These are phyloP conservation scores for Cladosporium colombiae DNA, from an alignment of 2,329 filamentous ascomycete genomes.

Conservation along the genomic window DNA sequence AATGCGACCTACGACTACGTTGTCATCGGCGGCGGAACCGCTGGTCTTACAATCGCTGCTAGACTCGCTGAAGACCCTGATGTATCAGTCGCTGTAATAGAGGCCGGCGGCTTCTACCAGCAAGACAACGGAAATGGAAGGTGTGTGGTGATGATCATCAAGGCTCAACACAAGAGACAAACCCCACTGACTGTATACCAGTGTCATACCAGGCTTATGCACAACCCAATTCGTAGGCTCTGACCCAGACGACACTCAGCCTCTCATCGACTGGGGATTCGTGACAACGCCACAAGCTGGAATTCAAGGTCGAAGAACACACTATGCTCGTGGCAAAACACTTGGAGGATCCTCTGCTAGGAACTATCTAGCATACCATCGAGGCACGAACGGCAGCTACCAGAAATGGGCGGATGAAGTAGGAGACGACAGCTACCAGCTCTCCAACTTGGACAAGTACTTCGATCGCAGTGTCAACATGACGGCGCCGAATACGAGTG, in stretches of 20 bases:
- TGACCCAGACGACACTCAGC: slow-evolving; percentile 24
- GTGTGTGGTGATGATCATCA: background rate
- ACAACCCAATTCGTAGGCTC: slow-evolving; percentile 16
- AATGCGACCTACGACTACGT: slow-evolving; percentile 29
- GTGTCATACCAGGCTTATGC: slow-evolving; percentile 14
- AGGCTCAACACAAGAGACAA: background rate
- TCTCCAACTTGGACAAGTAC: slow-evolving; percentile 31
- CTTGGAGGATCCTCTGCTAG: slow-evolving; percentile 34
- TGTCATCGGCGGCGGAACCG: slow-evolving; percentile 27
- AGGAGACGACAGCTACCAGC: slow-evolving; percentile 37
- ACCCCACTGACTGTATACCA: background rate
- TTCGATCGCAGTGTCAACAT: slow-evolving; percentile 27
- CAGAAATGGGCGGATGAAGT: slow-evolving; percentile 41
- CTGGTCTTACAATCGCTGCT: slow-evolving; percentile 25
- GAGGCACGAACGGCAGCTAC: slow-evolving; percentile 36
- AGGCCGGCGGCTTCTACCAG: slow-evolving; percentile 31
- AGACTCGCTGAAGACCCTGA: slow-evolving; percentile 25
- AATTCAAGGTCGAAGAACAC: slow-evolving; percentile 22
- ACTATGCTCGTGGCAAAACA: slow-evolving; percentile 35
- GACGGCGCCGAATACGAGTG: slow-evolving; percentile 27
- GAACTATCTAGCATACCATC: slow-evolving; percentile 33
- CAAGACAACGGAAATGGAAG: slow-evolving; percentile 26
- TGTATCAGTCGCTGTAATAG: slow-evolving; percentile 29
- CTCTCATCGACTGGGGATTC: slow-evolving; percentile 35
- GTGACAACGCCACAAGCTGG: slow-evolving; percentile 33